Evolutionary conservation across 2,329 filamentous ascomycete species (phyloP).

Genomic region (Endocalyx cinctus): DNA sequence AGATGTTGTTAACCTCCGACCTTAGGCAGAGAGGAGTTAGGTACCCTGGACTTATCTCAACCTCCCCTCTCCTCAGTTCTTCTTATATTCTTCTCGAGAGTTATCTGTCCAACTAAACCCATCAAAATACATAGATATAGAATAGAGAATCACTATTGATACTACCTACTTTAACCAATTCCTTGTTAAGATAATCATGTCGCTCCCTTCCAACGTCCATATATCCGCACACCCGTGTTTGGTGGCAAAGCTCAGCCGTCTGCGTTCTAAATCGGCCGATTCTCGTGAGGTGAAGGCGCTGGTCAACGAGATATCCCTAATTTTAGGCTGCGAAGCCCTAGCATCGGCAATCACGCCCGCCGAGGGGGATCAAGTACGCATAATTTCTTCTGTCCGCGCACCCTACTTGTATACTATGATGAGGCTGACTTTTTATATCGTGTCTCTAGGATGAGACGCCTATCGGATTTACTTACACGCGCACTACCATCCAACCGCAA

Average conservation of each 20-base stretch:
- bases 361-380: slow-evolving; percentile 59
- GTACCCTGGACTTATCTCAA: too few species aligned
- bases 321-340: slow-evolving; percentile 79
- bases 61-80: too few species aligned
- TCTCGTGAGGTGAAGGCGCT: slow-evolving; percentile 75
- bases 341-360: slow-evolving; percentile 54
- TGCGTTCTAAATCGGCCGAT: slow-evolving; percentile 67
- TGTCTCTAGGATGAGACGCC: slow-evolving; percentile 66
- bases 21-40: too few species aligned
- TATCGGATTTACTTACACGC: slow-evolving; percentile 71
- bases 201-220: slow-evolving; percentile 61
- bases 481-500: slow-evolving; percentile 56
- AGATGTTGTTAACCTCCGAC: too few species aligned
- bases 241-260: slow-evolving; percentile 80
- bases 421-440: slow-evolving; percentile 2
- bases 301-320: slow-evolving; percentile 79
- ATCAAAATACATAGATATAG: too few species aligned
- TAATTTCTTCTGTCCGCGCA: slow-evolving; percentile 4
- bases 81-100: too few species aligned
- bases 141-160: too few species aligned
- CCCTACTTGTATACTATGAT: not conserved
- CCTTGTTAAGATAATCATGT: slow-evolving; percentile 18
- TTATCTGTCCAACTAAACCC: too few species aligned
- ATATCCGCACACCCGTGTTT: slow-evolving; percentile 84
- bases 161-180: too few species aligned